These are phyloP conservation scores for Chalara sp. DNA, from an alignment of 2,329 filamentous ascomycete species.

Conservation along the genomic window DNA sequence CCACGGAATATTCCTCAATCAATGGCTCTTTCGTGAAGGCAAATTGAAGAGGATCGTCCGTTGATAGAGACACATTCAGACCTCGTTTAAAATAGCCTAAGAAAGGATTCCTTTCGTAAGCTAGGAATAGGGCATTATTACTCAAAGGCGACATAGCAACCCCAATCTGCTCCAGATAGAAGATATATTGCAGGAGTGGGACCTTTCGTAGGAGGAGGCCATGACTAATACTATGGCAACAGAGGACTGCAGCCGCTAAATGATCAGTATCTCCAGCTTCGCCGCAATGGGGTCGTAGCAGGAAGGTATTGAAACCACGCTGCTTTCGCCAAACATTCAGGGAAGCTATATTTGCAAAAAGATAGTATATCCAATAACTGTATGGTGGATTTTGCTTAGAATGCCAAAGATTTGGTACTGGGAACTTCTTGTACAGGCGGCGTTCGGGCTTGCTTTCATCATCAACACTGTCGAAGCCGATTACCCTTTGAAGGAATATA, in stretches of 20 bases:
- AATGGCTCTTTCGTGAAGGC: constrained; percentile 97
- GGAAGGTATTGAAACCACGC: constrained; percentile 92
- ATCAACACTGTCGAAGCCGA: constrained; percentile 96
- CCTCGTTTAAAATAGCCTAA: constrained; percentile 92
- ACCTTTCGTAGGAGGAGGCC: constrained; percentile 90
- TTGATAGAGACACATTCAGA: constrained; percentile 91
- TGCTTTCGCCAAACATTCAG: constrained; percentile 87
- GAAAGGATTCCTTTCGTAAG: constrained; percentile 95
- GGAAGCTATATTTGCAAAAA: constrained; percentile 89
- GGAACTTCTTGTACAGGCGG: constrained; percentile 91
- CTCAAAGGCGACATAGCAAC: constrained; percentile 99
- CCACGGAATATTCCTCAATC: constrained; percentile 97
- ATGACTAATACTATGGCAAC: constrained; percentile 95
- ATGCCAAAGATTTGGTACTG: constrained; percentile 80
- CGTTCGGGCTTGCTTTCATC: constrained; percentile 97
- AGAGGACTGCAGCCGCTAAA: constrained; percentile 82
- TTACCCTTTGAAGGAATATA: constrained; percentile 87
- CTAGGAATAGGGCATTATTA: constrained; percentile 94
- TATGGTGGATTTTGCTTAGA: constrained; percentile 96
- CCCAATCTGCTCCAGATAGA: constrained; percentile 96
- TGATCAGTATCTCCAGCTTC: constrained; percentile 97
- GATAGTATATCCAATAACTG: constrained; percentile 98
- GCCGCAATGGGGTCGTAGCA: constrained; percentile 88
- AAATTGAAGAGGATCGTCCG: constrained; percentile 94
- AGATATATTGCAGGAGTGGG: constrained; percentile 90